Percentiles rank a stretch among this genome's conserved stretches.
Evolutionary conservation across 2,329 filamentous ascomycete species (phyloP).

Genomic region (Aspergillus hortae): DNA sequence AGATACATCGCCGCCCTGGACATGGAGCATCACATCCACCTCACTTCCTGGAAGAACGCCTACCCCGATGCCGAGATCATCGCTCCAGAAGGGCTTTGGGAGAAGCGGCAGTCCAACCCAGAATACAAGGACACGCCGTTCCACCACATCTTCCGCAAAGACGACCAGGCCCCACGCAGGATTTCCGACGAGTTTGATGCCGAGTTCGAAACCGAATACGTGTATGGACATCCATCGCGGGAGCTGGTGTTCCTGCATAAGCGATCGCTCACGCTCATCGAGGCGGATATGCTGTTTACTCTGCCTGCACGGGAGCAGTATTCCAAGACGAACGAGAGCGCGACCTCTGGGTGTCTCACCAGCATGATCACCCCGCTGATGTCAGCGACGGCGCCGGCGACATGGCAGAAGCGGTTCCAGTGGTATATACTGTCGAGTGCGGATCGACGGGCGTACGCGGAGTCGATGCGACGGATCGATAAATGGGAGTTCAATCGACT

Average conservation of each 20-base stretch:
- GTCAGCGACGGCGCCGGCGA: constrained; percentile 56
- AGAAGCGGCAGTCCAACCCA: constrained; percentile 67
- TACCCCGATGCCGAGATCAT: constrained; percentile 78
- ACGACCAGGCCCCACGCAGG: constrained; percentile 48
- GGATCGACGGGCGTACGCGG: constrained; percentile 66
- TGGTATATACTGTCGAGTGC: constrained; percentile 68
- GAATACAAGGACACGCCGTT: constrained; percentile 60
- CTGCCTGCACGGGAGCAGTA: constrained; percentile 85
- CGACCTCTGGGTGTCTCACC: constrained; percentile 57
- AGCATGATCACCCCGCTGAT: constrained; percentile 57
- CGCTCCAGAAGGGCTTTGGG: constrained; percentile 75
- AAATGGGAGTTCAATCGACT: constrained; percentile 81
- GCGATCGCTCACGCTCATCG: constrained; percentile 72
- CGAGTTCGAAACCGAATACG: constrained; percentile 84
- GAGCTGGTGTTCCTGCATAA: constrained; percentile 86
- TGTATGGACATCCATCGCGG: constrained; percentile 74
- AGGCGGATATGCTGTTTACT: constrained; percentile 92
- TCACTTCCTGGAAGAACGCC: constrained; percentile 76
- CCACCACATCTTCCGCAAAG: constrained; percentile 61
- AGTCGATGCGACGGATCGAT: constrained; percentile 66
- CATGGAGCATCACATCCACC: constrained; percentile 90
- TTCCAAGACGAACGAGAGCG: constrained; percentile 51
- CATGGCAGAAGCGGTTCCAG: constrained; percentile 72
- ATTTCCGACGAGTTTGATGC: constrained; percentile 76
- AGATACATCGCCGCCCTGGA: constrained; percentile 85